A percentile compares a stretch with the other conserved stretches of the same genome.
phyloP scores from a whole-genome alignment of 805 yeast species.

The Pichia cephalocereana region DNA sequence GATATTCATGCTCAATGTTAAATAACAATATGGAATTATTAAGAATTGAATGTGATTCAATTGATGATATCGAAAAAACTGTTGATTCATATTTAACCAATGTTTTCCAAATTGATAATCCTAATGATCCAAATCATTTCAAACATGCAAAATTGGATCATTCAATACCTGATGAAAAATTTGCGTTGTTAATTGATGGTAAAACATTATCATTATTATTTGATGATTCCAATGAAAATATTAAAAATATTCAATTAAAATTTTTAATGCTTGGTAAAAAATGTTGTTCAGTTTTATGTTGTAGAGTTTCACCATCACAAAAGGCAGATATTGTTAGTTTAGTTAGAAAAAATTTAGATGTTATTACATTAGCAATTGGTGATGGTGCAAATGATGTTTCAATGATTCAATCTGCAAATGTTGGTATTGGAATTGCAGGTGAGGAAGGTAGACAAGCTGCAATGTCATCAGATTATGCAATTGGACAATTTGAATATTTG shows the following conservation, averaged over 20 bases:
- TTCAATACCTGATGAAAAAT: slow-evolving; percentile 47
- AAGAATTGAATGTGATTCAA: slow-evolving; percentile 34
- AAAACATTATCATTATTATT: slow-evolving; percentile 37
- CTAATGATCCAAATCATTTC: slow-evolving; percentile 28
- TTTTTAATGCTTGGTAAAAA: slow-evolving; percentile 66
- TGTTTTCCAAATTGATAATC: slow-evolving; percentile 7
- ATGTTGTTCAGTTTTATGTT: slow-evolving; percentile 71
- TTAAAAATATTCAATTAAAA: slow-evolving; percentile 33
- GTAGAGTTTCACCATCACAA: slow-evolving; percentile 79
- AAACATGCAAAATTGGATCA: slow-evolving; percentile 50
- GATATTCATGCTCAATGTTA: slow-evolving; percentile 66
- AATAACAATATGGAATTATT: slow-evolving; percentile 61
- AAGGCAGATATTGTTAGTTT: slow-evolving; percentile 65
- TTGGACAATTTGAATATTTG: slow-evolving; percentile 69
- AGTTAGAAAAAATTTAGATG: slow-evolving; percentile 55
- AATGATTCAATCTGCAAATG: slow-evolving; percentile 79
- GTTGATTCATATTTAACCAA: slow-evolving; percentile 13
- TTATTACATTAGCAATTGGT: slow-evolving; percentile 75
- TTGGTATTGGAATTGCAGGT: slow-evolving; percentile 83
- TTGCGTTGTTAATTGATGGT: slow-evolving; percentile 66
- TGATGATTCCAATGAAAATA: slow-evolving; percentile 4
- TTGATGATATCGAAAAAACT: slow-evolving; percentile 11
- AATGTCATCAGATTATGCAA: slow-evolving; percentile 77
- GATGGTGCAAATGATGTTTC: slow-evolving; percentile 87
- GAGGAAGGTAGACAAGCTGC: slow-evolving; percentile 84